Evolutionary conservation across 202 grass and related monocot species (phyloP), one percentile per base, ranked within the genome.

Genomic region (Zoysia matrella): DNA sequence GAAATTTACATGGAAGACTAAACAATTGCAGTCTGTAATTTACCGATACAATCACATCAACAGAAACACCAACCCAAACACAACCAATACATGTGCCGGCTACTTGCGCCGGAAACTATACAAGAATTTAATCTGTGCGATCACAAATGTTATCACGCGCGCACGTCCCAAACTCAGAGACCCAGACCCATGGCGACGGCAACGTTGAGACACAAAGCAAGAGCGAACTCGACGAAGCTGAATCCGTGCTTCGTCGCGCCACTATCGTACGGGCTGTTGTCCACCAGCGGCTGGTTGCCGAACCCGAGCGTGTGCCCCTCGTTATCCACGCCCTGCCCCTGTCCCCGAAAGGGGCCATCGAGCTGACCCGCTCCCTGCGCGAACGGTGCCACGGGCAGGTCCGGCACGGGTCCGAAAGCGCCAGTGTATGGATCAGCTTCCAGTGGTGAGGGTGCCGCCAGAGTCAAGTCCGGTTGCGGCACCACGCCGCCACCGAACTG

Each of bases 221-320:
- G 6, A 6, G 79, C 84, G 2, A 55, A 50, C 43, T 48, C 63
- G 5, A 50, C 44, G 2, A 83, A 68, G 74, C 80, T 71, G 75
- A n/a, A 83, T 18, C 84, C 84, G 4, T 40, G 42, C 52, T 66
- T 82, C 7, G 6, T 66, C 14, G 83, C 85, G 22, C 90, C 88
- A 40, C 94, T 97, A 52, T 94, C 94, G 22, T 94, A 94, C 41
- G 94, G 92, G 55, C 87, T 94, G 84, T 91, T 97, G 82, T 97
- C 94, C 84, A 92, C 90, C 86, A 97, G 78, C 4, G 94, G 92
- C 60, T 94, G 92, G 47, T 47, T 64, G 12, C 82, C 87, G 77
- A 94, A 97, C 1, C 90, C 95, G 58, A 93, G 87, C n/a, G 88
- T 61, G 67, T 91, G 84, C 48, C 70, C 85, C 22, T 52, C 91